Base-by-base conservation (phyloP, 352 stramenopile species). In the Globisporangium lucens region DNA sequence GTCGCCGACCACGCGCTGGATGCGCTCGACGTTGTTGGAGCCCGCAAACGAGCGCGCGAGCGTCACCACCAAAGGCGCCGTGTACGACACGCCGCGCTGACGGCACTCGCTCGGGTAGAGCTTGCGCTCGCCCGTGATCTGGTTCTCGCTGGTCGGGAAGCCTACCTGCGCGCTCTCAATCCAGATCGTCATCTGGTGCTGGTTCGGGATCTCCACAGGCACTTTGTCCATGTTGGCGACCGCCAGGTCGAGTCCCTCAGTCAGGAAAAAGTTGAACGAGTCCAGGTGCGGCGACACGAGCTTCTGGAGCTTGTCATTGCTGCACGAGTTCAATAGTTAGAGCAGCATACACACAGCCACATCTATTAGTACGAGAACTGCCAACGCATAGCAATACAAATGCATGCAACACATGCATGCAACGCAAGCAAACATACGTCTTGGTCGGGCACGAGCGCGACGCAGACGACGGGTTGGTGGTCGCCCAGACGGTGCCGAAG, bases 221-320 rank as follows among this genome's bases (percentile, higher is more conserved):
- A 96, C 78, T 33, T 92, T 89, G 41, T 75, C 72, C 55, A 99
- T 89, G 75, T 98, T 91, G 36, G 89, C 81, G 27, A 99, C 89
- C 4, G 95, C 97, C 36, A 97, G 75, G 52, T 90, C 67, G 22
- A 99, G 78, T n/a, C 97, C 97, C 47, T 98, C 85, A 22, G 97
- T 94, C 5, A 99, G 75, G 69, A 99, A 98, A 69, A 97, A 99
- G 77, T 99, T 98, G 82, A 99, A 99, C 59, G 93, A 98, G 63
- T 99, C 94, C 51, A 99, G 83, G 77, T 99, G 98, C n/a, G 97
- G 97, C 58, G 85, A 82, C 53, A 98, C 95, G 51, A 99, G 87
- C 71, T 91, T 89, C 68, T 93, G 83, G 38, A 96, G 72, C 60
- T 91, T 94, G 3, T 76, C 75, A 80, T 96, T 95, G 57, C 83